phyloP scores from a whole-genome alignment of 192 early-diverging fungal species.

The Coemansia sp. region DNA sequence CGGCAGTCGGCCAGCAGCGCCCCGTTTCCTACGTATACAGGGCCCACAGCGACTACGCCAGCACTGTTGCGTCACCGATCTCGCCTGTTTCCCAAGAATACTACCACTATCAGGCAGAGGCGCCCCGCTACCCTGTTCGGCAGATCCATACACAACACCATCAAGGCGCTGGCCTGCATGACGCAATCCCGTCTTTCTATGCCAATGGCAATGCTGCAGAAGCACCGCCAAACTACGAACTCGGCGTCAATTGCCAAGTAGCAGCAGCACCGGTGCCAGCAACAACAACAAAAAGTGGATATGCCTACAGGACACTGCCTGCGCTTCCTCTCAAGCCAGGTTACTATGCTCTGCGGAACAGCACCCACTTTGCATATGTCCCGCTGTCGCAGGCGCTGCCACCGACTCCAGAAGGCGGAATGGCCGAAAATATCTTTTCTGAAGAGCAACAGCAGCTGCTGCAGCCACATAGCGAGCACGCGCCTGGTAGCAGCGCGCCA shows the following conservation, averaged over 20 bases:
- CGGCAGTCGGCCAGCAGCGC: background rate
- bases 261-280: too few relatives aligned
- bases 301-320: constrained; percentile 15
- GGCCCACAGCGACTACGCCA: constrained; percentile 24
- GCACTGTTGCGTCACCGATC: constrained; percentile 23
- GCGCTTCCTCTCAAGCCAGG: background rate
- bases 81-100: constrained; percentile 6
- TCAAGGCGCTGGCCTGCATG: background rate
- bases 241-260: too few relatives aligned
- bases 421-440: background rate
- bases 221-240: too few relatives aligned
- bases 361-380: background rate
- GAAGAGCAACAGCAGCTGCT: background rate
- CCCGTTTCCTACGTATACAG: background rate
- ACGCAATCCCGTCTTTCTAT: constrained; percentile 9
- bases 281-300: background rate
- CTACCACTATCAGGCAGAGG: background rate
- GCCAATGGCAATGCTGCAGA: constrained; percentile 28
- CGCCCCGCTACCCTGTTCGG: background rate
- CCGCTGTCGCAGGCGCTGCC: constrained; percentile 2
- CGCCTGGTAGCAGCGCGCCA: background rate
- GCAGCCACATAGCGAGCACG: background rate
- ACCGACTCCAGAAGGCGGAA: background rate
- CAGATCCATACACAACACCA: too few relatives aligned
- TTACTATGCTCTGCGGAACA: background rate